Evolutionary conservation across 2,329 filamentous ascomycete species (phyloP).

Genomic region (Akanthomyces lecanii): DNA sequence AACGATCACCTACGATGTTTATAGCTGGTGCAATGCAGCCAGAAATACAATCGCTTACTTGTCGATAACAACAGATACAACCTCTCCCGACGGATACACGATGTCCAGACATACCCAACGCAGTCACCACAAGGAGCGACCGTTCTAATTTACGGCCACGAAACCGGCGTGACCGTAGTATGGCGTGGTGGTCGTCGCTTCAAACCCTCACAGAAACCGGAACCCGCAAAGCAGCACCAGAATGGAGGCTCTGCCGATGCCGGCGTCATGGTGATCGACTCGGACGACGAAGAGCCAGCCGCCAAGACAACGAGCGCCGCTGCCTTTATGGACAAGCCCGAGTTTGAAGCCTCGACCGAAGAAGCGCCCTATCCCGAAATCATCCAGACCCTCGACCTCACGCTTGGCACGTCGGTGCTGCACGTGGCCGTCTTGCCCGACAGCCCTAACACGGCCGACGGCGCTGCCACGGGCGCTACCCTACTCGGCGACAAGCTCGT

Average conservation of each 20-base stretch:
- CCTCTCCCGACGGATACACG: constrained; percentile 52
- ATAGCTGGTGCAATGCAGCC: neutral
- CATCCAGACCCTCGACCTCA: constrained; percentile 57
- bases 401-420: constrained; percentile 51
- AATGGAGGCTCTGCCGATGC: constrained; percentile 49
- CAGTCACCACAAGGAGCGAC: constrained; percentile 60
- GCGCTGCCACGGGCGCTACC: constrained; percentile 42
- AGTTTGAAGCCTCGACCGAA: constrained; percentile 50
- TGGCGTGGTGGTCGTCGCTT: constrained; percentile 62
- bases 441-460: constrained; percentile 44
- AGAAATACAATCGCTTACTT: neutral
- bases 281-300: constrained; percentile 52
- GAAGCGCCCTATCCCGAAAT: constrained; percentile 51
- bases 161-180: constrained; percentile 56
- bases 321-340: constrained; percentile 22
- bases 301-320: constrained; percentile 28
- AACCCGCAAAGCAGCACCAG: constrained; percentile 37
- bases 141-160: constrained; percentile 59
- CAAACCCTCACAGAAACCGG: constrained; percentile 40
- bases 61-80: constrained; percentile 47
- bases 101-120: constrained; percentile 58
- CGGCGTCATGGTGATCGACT: constrained; percentile 59
- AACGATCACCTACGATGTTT: neutral
- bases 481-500: constrained; percentile 55
- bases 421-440: constrained; percentile 55